phyloP scores from a whole-genome alignment of 192 early-diverging fungal species.

The Rhizoclosmatium globosum region DNA sequence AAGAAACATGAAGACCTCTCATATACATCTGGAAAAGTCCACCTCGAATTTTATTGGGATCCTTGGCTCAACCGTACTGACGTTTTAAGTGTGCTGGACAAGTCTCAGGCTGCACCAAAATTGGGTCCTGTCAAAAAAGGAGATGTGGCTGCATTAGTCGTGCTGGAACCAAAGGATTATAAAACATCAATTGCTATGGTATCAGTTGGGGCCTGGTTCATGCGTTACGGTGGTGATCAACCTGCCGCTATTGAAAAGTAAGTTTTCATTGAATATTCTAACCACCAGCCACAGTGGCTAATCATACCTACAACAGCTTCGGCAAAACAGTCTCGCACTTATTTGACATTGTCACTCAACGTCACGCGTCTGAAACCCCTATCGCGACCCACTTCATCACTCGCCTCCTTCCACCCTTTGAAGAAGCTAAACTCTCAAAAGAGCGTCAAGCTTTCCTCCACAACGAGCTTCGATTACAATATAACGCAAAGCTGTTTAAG shows the following conservation, averaged over 20 bases:
- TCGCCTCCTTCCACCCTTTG: conserved; percentile 41
- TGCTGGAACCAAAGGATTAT: neutral
- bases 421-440: conserved; percentile 48
- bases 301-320: conserved; percentile 24
- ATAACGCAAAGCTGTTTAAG: conserved; percentile 39
- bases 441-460: conserved; percentile 57
- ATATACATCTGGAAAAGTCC: conserved; percentile 16
- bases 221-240: conserved; percentile 59
- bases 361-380: neutral
- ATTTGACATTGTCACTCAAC: conserved; percentile 3
- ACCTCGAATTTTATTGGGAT: conserved; percentile 77
- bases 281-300: neutral
- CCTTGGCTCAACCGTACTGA: conserved; percentile 65
- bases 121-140: neutral
- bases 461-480: conserved; percentile 63
- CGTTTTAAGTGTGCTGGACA: conserved; percentile 27
- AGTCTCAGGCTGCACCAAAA: conserved; percentile 22
- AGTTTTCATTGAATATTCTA: neutral
- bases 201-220: conserved; percentile 69
- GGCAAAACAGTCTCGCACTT: conserved; percentile 22
- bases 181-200: conserved; percentile 58
- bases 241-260: conserved; percentile 50
- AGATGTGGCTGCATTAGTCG: too few species aligned
- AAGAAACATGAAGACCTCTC: conserved; percentile 25
- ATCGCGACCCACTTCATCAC: conserved; percentile 32